These are phyloP conservation scores for Lactarius sanguifluus DNA, from an alignment of 768 basidiomycete species.

Conservation along the genomic window DNA sequence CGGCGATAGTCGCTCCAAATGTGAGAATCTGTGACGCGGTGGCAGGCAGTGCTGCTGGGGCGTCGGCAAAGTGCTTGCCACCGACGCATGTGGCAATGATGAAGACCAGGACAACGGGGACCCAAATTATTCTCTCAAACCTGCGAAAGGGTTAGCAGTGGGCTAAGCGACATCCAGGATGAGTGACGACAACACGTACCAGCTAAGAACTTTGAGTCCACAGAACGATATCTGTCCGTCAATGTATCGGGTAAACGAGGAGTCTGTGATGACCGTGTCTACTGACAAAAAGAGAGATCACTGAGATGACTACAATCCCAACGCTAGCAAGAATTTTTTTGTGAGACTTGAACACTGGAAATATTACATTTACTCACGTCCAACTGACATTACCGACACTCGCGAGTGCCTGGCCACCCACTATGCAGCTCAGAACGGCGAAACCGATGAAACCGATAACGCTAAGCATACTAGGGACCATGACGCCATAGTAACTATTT, in stretches of 20 bases:
- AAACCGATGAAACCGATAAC: slow-evolving; percentile 55
- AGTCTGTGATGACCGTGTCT: slow-evolving; percentile 1
- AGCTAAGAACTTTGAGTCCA: slow-evolving; percentile 61
- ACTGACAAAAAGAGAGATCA: slow-evolving; percentile 57
- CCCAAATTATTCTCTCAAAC: slow-evolving; percentile 77
- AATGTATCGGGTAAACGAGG: slow-evolving; percentile 1
- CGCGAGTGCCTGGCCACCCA: slow-evolving; percentile 60
- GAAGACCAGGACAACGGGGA: slow-evolving; percentile 74
- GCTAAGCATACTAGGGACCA: slow-evolving; percentile 48
- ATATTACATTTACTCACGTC: slow-evolving; percentile 39
- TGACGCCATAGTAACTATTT: slow-evolving; percentile 56
- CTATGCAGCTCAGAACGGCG: slow-evolving; percentile 56
- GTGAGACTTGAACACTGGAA: neutral
- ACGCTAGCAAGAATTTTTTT: slow-evolving; percentile 37
- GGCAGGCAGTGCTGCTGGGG: slow-evolving; percentile 51
- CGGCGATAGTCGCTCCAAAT: slow-evolving; percentile 70
- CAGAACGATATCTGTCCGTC: slow-evolving; percentile 56
- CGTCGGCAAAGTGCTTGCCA: slow-evolving; percentile 61
- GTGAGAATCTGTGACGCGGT: slow-evolving; percentile 55
- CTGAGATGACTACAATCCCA: slow-evolving; percentile 76
- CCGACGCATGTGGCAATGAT: slow-evolving; percentile 71
- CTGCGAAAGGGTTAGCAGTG: slow-evolving; percentile 35
- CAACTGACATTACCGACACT: slow-evolving; percentile 53
- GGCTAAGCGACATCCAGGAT: neutral
- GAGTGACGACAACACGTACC: slow-evolving; percentile 37